These are phyloP conservation scores for Aeschynomene evenia DNA, from an alignment of 306 rosid species.

Conservation along the genomic window DNA sequence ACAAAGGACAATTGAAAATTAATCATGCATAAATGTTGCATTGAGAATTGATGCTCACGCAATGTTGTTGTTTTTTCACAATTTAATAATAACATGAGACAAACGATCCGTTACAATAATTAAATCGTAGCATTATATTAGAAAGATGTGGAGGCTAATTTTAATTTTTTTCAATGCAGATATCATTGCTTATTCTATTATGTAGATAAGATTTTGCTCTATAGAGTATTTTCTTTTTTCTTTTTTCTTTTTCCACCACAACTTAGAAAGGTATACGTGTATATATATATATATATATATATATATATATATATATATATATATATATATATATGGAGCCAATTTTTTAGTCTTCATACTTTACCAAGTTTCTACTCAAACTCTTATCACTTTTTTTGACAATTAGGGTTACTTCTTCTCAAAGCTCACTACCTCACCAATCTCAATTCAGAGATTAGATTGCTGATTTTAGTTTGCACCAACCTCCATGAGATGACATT, in stretches of 20 bases:
- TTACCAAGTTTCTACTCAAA: constrained; percentile 44
- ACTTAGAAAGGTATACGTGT: constrained; percentile 26
- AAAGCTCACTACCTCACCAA: constrained; percentile 9
- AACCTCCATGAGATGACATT: neutral
- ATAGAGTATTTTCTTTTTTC: no score
- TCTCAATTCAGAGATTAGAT: neutral
- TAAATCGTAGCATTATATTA: neutral
- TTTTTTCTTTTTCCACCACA: constrained; percentile 32
- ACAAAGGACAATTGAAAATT: constrained; percentile 15
- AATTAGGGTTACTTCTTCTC: constrained; percentile 34
- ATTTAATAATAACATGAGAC: constrained; percentile 23
- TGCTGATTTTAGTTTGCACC: neutral
- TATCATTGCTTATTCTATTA: constrained; percentile 23
- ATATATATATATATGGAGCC: constrained; percentile 31
- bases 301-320: no score
- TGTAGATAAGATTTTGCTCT: constrained; percentile 24
- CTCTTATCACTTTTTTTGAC: constrained; percentile 36
- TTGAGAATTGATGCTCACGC: constrained; percentile 25
- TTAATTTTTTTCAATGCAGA: constrained; percentile 31
- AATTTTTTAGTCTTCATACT: constrained; percentile 21
- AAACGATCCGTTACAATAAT: constrained; percentile 10
- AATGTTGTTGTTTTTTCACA: constrained; percentile 7
- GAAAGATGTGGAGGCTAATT: constrained; percentile 14
- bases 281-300: no score
- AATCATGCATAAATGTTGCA: neutral